Evolutionary conservation across 108 stramenopile genomes (phyloP), one percentile per base, ranked within the genome.

Genomic region (Schizochytrium sp.): DNA sequence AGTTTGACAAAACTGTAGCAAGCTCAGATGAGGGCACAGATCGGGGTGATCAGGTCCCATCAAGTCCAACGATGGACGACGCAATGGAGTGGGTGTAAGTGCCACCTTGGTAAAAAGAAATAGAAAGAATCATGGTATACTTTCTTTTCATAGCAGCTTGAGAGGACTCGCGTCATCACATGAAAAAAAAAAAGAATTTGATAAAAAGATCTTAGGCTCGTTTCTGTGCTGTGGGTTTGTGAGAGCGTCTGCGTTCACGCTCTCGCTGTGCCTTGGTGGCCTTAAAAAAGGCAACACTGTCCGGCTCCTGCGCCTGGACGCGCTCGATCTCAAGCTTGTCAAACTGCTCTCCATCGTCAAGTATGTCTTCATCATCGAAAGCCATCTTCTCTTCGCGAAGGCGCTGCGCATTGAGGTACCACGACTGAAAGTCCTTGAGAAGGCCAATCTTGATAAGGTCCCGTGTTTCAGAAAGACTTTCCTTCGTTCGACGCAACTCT

Each of bases 301-400:
- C 92, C 5, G 92, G 92, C 47, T 92, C 88, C 57, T 89, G 25
- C 23, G 90, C 59, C 44, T 21, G 25, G 6, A 92, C 88, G 25
- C 92, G 83, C 48, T 92, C 90, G 57, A 57, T 23, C 72, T 91
- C 92, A 47, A 92, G 76, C 58, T 83, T 72, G n/a, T 92, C 90
- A 60, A 92, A 92, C 76, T 58, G 25, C 87, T 92, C 92, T 29
- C 72, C 88, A 90, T 92, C 92, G 60, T 92, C 92, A 72, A 92
- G 87, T 43, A 72, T 45, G 58, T 91, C 92, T 5, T 60, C 87
- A 25, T 60, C 88, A 16, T 72, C 71, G 21, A 5, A 41, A 21
- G 44, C 60, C 16, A 21, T 21, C 58, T 72, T 41, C 5, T 71
- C 41, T 25, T 88, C 72, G 3, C 71, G 91, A 6, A 25, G 88